phyloP scores from a whole-genome alignment of 2,329 filamentous ascomycete species.

The Pyricularia pennisetigena region DNA sequence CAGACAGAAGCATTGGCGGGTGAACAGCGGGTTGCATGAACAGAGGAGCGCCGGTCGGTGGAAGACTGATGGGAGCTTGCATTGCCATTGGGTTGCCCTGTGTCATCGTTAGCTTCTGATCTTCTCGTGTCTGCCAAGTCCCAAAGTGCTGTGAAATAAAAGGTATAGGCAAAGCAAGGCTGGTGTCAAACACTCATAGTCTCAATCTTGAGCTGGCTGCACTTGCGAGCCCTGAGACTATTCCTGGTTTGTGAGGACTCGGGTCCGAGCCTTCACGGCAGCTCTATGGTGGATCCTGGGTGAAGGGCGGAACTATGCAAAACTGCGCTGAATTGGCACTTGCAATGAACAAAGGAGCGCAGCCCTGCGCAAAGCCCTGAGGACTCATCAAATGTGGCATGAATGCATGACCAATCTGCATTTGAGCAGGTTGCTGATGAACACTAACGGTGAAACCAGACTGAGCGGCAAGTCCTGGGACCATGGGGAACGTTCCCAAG shows the following conservation, averaged over 20 bases:
- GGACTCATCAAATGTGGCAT: not conserved
- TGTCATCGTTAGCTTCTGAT: not conserved
- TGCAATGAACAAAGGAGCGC: constrained; percentile 4
- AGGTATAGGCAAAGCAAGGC: not conserved
- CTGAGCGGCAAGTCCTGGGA: constrained; percentile 15
- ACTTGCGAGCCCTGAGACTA: not conserved
- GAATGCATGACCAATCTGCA: not conserved
- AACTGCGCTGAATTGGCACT: not conserved
- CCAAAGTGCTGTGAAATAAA: not conserved
- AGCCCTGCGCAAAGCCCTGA: not conserved
- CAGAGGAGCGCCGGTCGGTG: constrained; percentile 9
- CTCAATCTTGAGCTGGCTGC: not conserved
- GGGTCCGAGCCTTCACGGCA: not conserved
- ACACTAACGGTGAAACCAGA: constrained; percentile 7
- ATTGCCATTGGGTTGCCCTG: constrained; percentile 6
- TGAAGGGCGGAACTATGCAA: not conserved
- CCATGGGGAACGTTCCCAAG: constrained; percentile 8
- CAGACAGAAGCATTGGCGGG: constrained; percentile 9
- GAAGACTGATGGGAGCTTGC: constrained; percentile 9
- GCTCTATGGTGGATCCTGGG: not conserved
- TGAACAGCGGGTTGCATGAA: constrained; percentile 14
- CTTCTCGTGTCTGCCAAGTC: not conserved
- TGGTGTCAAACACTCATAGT: not conserved
- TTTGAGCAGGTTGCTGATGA: not conserved
- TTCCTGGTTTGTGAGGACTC: not conserved